Evolutionary conservation across 352 stramenopile species (phyloP), one percentile per base, ranked within the genome.

Genomic region (Globisporangium orthogonon): DNA sequence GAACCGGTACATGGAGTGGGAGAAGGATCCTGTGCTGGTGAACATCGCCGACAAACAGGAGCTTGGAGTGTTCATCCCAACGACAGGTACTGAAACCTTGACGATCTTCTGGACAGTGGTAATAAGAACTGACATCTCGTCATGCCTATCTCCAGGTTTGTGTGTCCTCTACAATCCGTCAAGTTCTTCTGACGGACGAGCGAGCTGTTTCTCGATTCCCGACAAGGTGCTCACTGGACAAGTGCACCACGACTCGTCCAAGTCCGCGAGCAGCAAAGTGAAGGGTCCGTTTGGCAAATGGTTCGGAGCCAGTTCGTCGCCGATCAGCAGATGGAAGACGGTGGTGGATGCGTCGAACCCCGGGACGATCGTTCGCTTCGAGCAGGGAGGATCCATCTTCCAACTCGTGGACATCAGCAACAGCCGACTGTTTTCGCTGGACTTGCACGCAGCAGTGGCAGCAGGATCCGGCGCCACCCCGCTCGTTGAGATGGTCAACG

Each of bases 1-100:
- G 60, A 82, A 65, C 40, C 70, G 86, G 51, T 79, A 83, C 54
- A 87, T 86, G 76, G 72, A 83, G 15, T 87, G 73, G 72, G 78
- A 87, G 43, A 54, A 56, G 3, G 68, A 70, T 18, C 78, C 78
- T 0, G 63, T 87, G 18, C 62, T 89, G 15, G 58, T 86, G 15
- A 75, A 64, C n/a, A 54, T 87, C 33, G 63, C 70, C 6, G 54
- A 66, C 14, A 69, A 69, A 48, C 45, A 66, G 29, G 70, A 89
- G 28, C 40, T 89, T 49, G 78, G 62, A 2, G 63, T 86, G 1
- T 87, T 89, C 44, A 71, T 89, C 6, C 78, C 78, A 2, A 78
- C 76, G 4, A 83, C 78, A 52, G 78, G 73, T 73, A 54, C 17
- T 10, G 28, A 35, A 28, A 2, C 4, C 46, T 43, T 17, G 9